phyloP scores from a whole-genome alignment of 2,329 filamentous ascomycete genomes.

The Monosporascus sp. region DNA sequence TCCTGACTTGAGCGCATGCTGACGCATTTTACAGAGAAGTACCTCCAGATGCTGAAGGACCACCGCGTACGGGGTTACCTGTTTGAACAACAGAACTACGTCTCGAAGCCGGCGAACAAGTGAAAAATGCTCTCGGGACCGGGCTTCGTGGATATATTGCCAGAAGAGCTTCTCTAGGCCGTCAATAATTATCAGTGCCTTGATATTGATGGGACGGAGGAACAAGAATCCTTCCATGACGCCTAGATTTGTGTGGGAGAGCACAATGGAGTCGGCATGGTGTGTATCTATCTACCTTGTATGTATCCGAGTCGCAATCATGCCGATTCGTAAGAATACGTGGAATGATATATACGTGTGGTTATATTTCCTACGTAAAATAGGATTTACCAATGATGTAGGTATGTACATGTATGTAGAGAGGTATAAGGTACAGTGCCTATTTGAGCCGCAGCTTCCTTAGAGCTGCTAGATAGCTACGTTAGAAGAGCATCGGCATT shows the following conservation, averaged over 20 bases:
- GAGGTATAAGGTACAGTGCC: too few relatives aligned
- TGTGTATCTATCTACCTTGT: neutral
- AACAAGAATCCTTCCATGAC: neutral
- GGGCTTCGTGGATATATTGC: too few relatives aligned
- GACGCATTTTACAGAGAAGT: slow-evolving; percentile 41
- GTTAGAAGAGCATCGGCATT: slow-evolving; percentile 14
- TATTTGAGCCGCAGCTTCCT: too few relatives aligned
- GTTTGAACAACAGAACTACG: slow-evolving; percentile 75
- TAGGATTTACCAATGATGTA: too few relatives aligned
- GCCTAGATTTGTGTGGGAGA: neutral
- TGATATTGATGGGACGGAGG: neutral
- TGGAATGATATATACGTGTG: too few relatives aligned
- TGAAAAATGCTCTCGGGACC: slow-evolving; percentile 3
- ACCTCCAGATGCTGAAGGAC: slow-evolving; percentile 71
- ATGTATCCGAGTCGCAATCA: neutral
- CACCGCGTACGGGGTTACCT: slow-evolving; percentile 75
- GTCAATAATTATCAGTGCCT: neutral
- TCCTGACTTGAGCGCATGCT: neutral
- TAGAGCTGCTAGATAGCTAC: neutral
- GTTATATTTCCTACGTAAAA: too few relatives aligned
- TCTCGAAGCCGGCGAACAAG: slow-evolving; percentile 23
- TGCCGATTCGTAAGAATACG: neutral
- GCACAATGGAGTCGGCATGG: neutral
- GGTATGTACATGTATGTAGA: too few relatives aligned
- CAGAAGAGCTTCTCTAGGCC: neutral